Percentiles rank a stretch among this genome's conserved stretches.
Conservation (phyloP, 2,329 filamentous ascomycete genomes). For the Aspergillus japonicus region DNA sequence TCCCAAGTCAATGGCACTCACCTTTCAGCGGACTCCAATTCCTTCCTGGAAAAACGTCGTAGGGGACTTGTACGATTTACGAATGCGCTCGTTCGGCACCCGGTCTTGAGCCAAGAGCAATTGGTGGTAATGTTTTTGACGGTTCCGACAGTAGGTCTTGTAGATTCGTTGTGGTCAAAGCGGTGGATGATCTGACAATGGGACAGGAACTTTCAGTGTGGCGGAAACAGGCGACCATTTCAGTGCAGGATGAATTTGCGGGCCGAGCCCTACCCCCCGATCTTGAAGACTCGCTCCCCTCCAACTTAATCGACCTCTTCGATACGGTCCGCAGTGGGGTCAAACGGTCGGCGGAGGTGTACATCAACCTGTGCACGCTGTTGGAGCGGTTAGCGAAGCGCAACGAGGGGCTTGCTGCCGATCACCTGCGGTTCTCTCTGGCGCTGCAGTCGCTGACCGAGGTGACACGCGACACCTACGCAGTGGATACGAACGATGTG, state of each 20-base stretch:
- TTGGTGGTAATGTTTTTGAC: conserved; percentile 97
- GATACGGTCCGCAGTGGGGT: conserved; percentile 79
- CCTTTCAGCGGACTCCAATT: conserved; percentile 80
- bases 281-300: conserved; percentile 83
- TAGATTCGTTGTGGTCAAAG: conserved; percentile 17
- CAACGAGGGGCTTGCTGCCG: conserved; percentile 88
- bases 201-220: conserved; percentile 86
- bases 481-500: conserved; percentile 84
- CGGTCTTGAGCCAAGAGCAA: conserved; percentile 85
- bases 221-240: conserved; percentile 96
- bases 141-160: conserved; percentile 74
- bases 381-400: conserved; percentile 90
- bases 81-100: conserved; percentile 86
- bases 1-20: conserved; percentile 86
- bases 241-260: conserved; percentile 89
- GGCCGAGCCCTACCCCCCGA: conserved; percentile 73
- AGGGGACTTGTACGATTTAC: conserved; percentile 82
- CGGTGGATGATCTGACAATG: conserved; percentile 20
- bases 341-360: conserved; percentile 81
- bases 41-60: conserved; percentile 89
- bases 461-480: conserved; percentile 77
- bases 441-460: conserved; percentile 77
- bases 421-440: conserved; percentile 79
- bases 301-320: conserved; percentile 81
- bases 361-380: conserved; percentile 87